Percentiles rank a stretch among this genome's conserved stretches.
Evolutionary conservation across 225 moss, liverwort and hornwort genomes (phyloP).

Genomic region (Marchantia polymorpha): DNA sequence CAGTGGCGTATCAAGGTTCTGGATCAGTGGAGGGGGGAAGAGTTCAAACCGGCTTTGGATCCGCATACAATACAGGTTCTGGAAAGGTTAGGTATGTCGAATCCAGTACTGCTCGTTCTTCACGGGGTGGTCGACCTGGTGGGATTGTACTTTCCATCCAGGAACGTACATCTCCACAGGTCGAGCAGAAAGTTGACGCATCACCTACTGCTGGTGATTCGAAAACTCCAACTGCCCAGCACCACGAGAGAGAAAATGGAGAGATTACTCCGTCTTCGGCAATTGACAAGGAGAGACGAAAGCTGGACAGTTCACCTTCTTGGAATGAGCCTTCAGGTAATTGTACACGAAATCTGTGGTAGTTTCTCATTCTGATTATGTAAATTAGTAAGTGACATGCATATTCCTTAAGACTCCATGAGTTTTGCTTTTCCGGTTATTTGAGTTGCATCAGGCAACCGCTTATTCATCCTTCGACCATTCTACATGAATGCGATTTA

Average conservation of each 20-base stretch:
- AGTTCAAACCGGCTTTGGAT: slow-evolving; percentile 19
- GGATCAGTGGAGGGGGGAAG: slow-evolving; percentile 43
- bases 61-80: slow-evolving; percentile 29
- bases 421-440: no score
- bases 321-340: slow-evolving; percentile 76
- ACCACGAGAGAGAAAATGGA: slow-evolving; percentile 49
- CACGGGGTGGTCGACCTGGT: slow-evolving; percentile 53
- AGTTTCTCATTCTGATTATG: no score
- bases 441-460: no score
- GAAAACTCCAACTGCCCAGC: slow-evolving; percentile 21
- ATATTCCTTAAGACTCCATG: no score
- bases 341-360: no score
- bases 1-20: slow-evolving; percentile 39
- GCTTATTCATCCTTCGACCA: no score
- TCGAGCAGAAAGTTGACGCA: slow-evolving; percentile 46
- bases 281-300: slow-evolving; percentile 65
- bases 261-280: slow-evolving; percentile 33
- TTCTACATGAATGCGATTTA: no score
- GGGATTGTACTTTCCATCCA: slow-evolving; percentile 34
- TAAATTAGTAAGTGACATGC: no score
- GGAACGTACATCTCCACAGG: slow-evolving; percentile 39
- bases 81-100: slow-evolving; percentile 65
- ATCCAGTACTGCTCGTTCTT: slow-evolving; percentile 41
- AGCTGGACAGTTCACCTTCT: slow-evolving; percentile 47
- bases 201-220: slow-evolving; percentile 31